These are phyloP conservation scores for Letharia lupina DNA, from an alignment of 495 filamentous ascomycete genomes.

Conservation along the genomic window DNA sequence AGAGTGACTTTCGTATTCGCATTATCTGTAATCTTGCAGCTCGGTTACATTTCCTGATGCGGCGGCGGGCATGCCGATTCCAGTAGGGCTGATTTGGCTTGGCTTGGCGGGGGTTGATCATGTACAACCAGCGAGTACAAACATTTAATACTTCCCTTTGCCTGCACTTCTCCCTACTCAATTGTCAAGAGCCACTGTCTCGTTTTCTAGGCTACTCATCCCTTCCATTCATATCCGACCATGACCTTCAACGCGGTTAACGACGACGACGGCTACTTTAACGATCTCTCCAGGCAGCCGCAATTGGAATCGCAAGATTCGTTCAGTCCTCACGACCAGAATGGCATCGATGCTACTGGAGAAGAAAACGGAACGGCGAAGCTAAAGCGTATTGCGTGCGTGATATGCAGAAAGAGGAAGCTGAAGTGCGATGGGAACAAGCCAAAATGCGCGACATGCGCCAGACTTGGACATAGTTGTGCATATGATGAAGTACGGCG, in stretches of 20 bases:
- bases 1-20: background rate
- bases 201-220: background rate
- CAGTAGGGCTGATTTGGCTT: background rate
- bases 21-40: background rate
- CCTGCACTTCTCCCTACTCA: background rate
- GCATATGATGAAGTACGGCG: conserved; percentile 92
- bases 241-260: conserved; percentile 40
- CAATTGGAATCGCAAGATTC: conserved; percentile 25
- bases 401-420: conserved; percentile 90
- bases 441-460: conserved; percentile 90
- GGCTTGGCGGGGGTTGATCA: background rate
- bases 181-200: background rate
- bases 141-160: background rate
- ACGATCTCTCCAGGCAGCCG: conserved; percentile 46
- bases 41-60: background rate
- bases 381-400: conserved; percentile 91
- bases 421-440: conserved; percentile 63
- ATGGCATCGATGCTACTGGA: conserved; percentile 23
- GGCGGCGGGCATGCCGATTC: background rate
- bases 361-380: conserved; percentile 60
- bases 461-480: conserved; percentile 80
- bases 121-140: background rate
- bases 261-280: conserved; percentile 43
- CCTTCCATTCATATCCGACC: background rate
- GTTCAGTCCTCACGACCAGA: conserved; percentile 27